Evolutionary conservation across 306 rosid genomes (phyloP), one percentile per base, ranked within the genome.

Genomic region (Parietaria judaica): DNA sequence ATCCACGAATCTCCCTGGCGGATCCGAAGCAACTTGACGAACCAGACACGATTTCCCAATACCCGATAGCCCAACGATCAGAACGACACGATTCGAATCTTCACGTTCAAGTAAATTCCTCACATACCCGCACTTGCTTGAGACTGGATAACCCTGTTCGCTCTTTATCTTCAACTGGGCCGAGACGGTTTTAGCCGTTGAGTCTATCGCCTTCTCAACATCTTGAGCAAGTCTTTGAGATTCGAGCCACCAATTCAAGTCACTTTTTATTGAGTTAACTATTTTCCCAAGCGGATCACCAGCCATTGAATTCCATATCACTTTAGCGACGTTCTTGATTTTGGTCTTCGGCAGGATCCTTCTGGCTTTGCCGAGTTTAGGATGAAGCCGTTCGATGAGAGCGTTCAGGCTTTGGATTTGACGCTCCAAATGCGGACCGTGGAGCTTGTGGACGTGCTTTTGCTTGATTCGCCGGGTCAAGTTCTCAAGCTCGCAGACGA

Each of bases 171-270:
- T 72, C 50, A 72, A 56, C 37, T 69, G 67, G 66, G 58, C 17
- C 5, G 63, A 50, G 36, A 48, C 34, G n/a, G 68, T 16, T 13
- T 37, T 50, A 58, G 71, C 71, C 16, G 76, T 45, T 14, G 63
- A 58, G 41, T 72, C 76, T 36, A 72, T 66, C 43, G 56, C 60
- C 36, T 59, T 72, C 58, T 72, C 71, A 16, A 60, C 76, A 47
- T 59, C 50, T 8, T 56, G 15, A 37, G 51, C 66, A 44, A 66
- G 17, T 43, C 41, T 71, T 13, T 71, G 76, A 36, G 65, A 43
- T 58, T 71, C 76, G 13, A 71, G 70, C 76, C 76, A 71, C 70
- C 61, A 65, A 49, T 64, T 65, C 63, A 71, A 71, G 66, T 71
- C 76, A 53, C 54, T 56, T 63, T 34, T 58, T 36, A 71, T 71